A percentile compares a stretch with the other conserved stretches of the same genome.
These are phyloP conservation scores for Galerina sulciceps DNA, from an alignment of 768 basidiomycete genomes.

Conservation along the genomic window DNA sequence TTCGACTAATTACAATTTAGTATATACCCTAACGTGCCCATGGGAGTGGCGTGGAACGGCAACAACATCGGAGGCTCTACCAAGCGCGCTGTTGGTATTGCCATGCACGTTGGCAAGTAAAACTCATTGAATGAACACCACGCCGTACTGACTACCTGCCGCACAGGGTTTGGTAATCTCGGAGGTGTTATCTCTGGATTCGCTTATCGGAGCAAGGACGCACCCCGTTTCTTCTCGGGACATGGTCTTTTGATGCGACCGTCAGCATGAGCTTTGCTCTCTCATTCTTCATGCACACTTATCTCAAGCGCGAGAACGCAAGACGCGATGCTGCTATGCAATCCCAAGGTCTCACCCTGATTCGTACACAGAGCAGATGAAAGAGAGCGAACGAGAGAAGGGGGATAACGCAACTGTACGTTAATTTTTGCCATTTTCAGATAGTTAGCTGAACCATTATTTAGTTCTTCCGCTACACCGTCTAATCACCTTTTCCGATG, in stretches of 20 bases:
- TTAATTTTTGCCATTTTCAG: not conserved
- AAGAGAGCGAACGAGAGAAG: slow-evolving; percentile 28
- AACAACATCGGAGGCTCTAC: slow-evolving; percentile 37
- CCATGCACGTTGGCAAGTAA: slow-evolving; percentile 35
- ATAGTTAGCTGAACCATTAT: no score
- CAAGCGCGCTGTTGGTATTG: slow-evolving; percentile 37
- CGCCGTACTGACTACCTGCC: not conserved
- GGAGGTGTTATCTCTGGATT: slow-evolving; percentile 36
- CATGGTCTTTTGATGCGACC: slow-evolving; percentile 34
- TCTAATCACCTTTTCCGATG: slow-evolving; percentile 10
- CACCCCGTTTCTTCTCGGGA: slow-evolving; percentile 34
- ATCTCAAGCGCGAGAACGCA: slow-evolving; percentile 30
- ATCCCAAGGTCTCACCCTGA: slow-evolving; percentile 29
- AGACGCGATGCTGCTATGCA: slow-evolving; percentile 28
- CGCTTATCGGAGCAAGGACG: slow-evolving; percentile 29
- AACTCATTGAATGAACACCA: not conserved
- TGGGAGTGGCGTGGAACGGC: slow-evolving; percentile 37
- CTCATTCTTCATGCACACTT: slow-evolving; percentile 29
- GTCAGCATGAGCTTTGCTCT: slow-evolving; percentile 30
- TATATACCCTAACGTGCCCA: slow-evolving; percentile 35
- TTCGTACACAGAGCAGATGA: slow-evolving; percentile 33
- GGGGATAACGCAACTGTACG: slow-evolving; percentile 36
- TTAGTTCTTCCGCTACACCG: slow-evolving; percentile 37
- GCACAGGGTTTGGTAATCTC: slow-evolving; percentile 33
- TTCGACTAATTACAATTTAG: slow-evolving; percentile 19